Evolutionary conservation across 495 filamentous ascomycete species (phyloP), one percentile per base, ranked within the genome.

Genomic region (Penicillium diatomitis): DNA sequence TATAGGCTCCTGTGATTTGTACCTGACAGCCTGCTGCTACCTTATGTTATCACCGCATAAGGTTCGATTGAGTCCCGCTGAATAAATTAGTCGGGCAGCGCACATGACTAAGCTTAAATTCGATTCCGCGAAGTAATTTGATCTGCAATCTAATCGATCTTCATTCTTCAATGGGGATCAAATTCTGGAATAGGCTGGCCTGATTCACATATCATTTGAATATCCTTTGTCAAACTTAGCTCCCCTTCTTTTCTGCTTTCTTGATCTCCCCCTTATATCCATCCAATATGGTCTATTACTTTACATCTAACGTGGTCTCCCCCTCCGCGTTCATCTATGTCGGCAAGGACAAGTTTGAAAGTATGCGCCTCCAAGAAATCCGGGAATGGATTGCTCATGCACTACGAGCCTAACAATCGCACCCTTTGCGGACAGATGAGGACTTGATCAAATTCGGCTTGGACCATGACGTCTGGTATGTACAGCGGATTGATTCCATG

Each of bases 281-380:
- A 20, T 20, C 35, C 55, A 32, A 64, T 51, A 98, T 98, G 92
- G 92, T 98, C 37, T 95, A 85, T 69, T 96, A 96, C 64, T 96
- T 95, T 69, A 92, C 83, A 3, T 96, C 91, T 6, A 90, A 81
- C 42, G 79, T 81, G 35, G 81, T 85, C 29, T 73, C 84, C 12
- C 83, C 94, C 2, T 55, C 82, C 4, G 92, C 90, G 28, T 88
- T 83, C 56, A 82, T 97, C 54, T 98, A 97, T 62, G 87, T 96
- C 32, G 92, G 92, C 62, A 98, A 97, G 71, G 92, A 98, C 74
- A 98, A 98, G 71, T 88, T 95, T 49, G 92, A 98, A 72, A 98
- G 92, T 96, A 77, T 58, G 84, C 52, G 48, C 2, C 20, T 20
- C 20, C 20, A 20, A 20, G 20, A 20, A 20, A 20, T 20, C 20